Percentiles rank a stretch among this genome's conserved stretches.
Conservation (phyloP, 2,329 filamentous ascomycete genomes). For the Fusarium sp. region DNA sequence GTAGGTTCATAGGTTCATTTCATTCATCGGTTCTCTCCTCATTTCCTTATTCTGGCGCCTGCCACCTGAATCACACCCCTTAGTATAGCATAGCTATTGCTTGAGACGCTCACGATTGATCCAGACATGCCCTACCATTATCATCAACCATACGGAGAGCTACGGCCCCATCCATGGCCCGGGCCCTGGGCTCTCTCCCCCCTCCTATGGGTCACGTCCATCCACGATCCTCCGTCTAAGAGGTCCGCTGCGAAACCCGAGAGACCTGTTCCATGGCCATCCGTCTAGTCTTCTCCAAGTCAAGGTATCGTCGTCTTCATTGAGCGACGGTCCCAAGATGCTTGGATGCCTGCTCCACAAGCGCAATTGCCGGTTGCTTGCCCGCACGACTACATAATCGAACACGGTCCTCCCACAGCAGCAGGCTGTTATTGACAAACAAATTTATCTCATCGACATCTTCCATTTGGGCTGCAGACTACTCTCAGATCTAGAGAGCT, state of each 20-base stretch:
- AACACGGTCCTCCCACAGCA: slow-evolving; percentile 43
- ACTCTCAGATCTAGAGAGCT: slow-evolving; percentile 31
- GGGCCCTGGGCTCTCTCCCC: slow-evolving; percentile 4
- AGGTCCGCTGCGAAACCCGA: slow-evolving; percentile 36
- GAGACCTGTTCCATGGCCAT: slow-evolving; percentile 32
- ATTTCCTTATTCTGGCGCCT: neutral
- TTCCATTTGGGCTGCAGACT: slow-evolving; percentile 18
- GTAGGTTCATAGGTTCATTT: neutral
- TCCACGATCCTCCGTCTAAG: slow-evolving; percentile 33
- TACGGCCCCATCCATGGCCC: slow-evolving; percentile 30
- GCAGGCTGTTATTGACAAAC: slow-evolving; percentile 39
- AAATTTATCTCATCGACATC: neutral
- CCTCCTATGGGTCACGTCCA: slow-evolving; percentile 33
- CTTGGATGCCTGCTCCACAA: slow-evolving; percentile 30
- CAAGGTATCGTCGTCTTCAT: slow-evolving; percentile 34
- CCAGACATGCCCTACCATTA: slow-evolving; percentile 20
- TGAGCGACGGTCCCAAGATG: slow-evolving; percentile 23
- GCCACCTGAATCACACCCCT: slow-evolving; percentile 21
- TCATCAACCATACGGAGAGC: slow-evolving; percentile 5
- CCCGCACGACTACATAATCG: slow-evolving; percentile 45
- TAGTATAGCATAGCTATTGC: slow-evolving; percentile 1
- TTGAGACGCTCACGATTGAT: slow-evolving; percentile 26
- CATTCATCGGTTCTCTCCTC: slow-evolving; percentile 16
- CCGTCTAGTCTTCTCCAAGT: slow-evolving; percentile 22
- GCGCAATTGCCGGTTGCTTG: slow-evolving; percentile 36